These are phyloP conservation scores for Elongisporangium undulatum DNA, from an alignment of 352 stramenopile genomes.

Conservation along the genomic window DNA sequence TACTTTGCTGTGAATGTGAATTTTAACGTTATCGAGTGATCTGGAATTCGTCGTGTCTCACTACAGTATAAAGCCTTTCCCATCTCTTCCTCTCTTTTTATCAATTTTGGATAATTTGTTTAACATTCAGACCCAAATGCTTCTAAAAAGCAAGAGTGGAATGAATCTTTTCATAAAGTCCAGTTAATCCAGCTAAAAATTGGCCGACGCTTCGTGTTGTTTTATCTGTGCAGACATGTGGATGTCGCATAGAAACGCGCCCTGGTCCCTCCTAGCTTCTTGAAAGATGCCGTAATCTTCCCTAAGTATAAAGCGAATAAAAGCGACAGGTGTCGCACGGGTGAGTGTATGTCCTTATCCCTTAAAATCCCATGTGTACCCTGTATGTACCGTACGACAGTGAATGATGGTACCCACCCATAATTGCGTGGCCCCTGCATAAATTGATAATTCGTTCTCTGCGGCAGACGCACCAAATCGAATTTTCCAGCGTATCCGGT, in stretches of 20 bases:
- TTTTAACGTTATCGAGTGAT: background rate
- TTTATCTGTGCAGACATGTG: background rate
- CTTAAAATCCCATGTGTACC: too few species aligned
- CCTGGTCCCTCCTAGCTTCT: background rate
- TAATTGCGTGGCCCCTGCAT: background rate
- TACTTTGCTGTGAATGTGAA: background rate
- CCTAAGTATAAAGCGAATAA: background rate
- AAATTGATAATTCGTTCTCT: background rate
- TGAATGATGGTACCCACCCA: background rate
- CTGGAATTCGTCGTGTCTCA: background rate
- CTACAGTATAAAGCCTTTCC: background rate
- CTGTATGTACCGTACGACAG: background rate
- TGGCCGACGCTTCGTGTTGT: background rate
- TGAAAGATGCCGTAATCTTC: background rate
- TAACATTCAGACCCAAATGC: background rate
- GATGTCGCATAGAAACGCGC: background rate
- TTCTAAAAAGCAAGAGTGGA: background rate
- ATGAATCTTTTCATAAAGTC: background rate
- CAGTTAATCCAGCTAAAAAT: background rate
- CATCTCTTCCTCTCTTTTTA: background rate
- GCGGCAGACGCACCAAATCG: background rate
- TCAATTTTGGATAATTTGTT: background rate
- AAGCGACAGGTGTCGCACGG: background rate
- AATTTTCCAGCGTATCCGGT: background rate
- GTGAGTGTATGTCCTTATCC: background rate